Conservation (phyloP, 352 stramenopile species). For the Peronosclerospora sorghi region DNA sequence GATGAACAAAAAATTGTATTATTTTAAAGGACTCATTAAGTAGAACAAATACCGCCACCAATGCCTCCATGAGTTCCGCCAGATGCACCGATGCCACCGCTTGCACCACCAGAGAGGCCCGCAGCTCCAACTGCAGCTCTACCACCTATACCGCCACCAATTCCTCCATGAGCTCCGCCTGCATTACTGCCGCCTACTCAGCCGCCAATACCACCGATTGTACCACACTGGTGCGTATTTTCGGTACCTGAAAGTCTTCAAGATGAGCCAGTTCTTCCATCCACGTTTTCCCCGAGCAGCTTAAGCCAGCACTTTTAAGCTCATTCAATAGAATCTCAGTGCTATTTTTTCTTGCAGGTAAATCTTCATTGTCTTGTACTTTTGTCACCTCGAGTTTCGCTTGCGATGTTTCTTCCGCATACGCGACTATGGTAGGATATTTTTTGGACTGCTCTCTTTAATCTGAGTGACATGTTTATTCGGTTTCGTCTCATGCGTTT, state of each 20-base stretch:
- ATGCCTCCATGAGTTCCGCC: too few relatives aligned
- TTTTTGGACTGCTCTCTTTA: constrained; percentile 9
- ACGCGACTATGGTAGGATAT: not conserved
- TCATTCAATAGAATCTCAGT: constrained; percentile 11
- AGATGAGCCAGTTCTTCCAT: constrained; percentile 35
- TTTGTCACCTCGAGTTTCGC: not conserved
- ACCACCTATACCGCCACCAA: too few relatives aligned
- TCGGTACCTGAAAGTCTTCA: constrained; percentile 73
- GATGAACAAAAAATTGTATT: too few relatives aligned
- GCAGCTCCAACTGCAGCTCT: too few relatives aligned
- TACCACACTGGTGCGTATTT: constrained; percentile 30
- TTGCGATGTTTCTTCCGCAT: not conserved
- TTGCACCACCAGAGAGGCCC: too few relatives aligned
- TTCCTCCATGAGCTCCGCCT: too few relatives aligned
- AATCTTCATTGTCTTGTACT: constrained; percentile 28
- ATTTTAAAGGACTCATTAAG: too few relatives aligned
- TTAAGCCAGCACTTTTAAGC: not conserved
- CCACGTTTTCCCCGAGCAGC: constrained; percentile 8
- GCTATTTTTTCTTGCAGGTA: constrained; percentile 36
- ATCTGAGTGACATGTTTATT: constrained; percentile 15
- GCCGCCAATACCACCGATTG: too few relatives aligned
- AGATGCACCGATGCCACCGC: too few relatives aligned
- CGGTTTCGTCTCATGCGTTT: not conserved
- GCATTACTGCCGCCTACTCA: too few relatives aligned
- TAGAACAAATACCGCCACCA: too few relatives aligned